Conservation (phyloP, 805 yeast genomes). For the Teunomyces tritomae region DNA sequence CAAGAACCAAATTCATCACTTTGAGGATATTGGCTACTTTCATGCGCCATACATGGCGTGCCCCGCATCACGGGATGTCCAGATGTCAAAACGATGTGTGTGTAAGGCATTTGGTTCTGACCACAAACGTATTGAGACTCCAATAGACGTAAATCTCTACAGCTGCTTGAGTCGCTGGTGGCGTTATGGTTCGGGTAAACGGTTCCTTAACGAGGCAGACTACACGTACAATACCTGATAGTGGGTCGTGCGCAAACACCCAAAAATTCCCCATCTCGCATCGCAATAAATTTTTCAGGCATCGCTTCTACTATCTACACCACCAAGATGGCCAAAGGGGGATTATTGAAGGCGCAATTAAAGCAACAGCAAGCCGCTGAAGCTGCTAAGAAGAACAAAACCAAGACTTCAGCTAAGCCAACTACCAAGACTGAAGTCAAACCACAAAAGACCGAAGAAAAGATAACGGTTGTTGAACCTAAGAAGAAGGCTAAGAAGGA, state of each 20-base stretch:
- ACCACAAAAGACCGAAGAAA: constrained; percentile 11
- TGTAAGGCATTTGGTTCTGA: constrained; percentile 22
- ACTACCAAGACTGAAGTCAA: constrained; percentile 5
- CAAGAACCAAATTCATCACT: constrained; percentile 38
- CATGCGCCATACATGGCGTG: constrained; percentile 44
- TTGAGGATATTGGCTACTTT: constrained; percentile 44
- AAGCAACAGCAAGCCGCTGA: constrained; percentile 24
- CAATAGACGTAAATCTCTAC: constrained; percentile 45
- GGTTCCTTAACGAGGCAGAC: constrained; percentile 46
- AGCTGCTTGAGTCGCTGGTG: constrained; percentile 78
- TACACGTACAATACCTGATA: constrained; percentile 6
- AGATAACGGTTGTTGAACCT: constrained; percentile 7
- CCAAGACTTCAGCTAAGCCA: constrained; percentile 15
- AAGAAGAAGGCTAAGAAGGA: constrained; percentile 22
- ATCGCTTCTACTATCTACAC: constrained; percentile 6
- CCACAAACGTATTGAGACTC: constrained; percentile 16
- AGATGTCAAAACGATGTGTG: constrained; percentile 36
- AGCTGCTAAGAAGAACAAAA: constrained; percentile 21
- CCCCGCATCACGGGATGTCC: constrained; percentile 33
- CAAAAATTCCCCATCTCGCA: constrained; percentile 7
- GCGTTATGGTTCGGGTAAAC: constrained; percentile 64
- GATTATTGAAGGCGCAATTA: constrained; percentile 31
- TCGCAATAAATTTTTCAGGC: constrained; percentile 11
- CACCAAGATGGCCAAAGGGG: constrained; percentile 28
- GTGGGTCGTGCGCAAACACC: constrained; percentile 9